These are phyloP conservation scores for Penicillium sp. DNA, from an alignment of 2,329 filamentous ascomycete species.

Conservation along the genomic window DNA sequence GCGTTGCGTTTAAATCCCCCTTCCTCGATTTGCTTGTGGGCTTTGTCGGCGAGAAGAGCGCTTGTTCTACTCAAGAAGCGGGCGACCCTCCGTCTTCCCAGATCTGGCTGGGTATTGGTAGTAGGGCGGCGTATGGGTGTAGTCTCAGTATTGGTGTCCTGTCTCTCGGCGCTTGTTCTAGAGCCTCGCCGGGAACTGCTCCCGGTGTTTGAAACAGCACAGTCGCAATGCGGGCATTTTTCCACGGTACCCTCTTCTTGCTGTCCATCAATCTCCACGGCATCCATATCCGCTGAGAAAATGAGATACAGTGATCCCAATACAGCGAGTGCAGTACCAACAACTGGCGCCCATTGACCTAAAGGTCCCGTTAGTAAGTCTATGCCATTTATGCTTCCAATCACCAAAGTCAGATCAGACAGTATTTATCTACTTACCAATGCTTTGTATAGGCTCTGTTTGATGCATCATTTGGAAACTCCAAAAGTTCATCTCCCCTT, in stretches of 20 bases:
- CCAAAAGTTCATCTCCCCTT: conserved; percentile 65
- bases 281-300: conserved; percentile 39
- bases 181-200: neutral
- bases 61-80: conserved; percentile 44
- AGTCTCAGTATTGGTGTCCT: neutral
- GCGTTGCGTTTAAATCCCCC: conserved; percentile 45
- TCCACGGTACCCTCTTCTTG: neutral
- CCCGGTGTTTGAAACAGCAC: neutral
- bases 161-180: neutral
- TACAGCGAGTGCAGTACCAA: conserved; percentile 57
- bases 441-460: conserved; percentile 61
- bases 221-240: neutral
- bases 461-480: conserved; percentile 56
- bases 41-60: conserved; percentile 49
- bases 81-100: conserved; percentile 45
- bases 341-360: conserved; percentile 40
- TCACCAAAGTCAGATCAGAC: neutral
- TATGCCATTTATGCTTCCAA: too few relatives aligned
- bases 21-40: conserved; percentile 50
- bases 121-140: neutral
- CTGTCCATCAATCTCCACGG: conserved; percentile 14
- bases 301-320: conserved; percentile 59
- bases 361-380: neutral
- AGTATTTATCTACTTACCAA: conserved; percentile 48
- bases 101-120: conserved; percentile 15